Base-by-base conservation (phyloP, 208 protist species). In the Wallacemonas collosoma region DNA sequence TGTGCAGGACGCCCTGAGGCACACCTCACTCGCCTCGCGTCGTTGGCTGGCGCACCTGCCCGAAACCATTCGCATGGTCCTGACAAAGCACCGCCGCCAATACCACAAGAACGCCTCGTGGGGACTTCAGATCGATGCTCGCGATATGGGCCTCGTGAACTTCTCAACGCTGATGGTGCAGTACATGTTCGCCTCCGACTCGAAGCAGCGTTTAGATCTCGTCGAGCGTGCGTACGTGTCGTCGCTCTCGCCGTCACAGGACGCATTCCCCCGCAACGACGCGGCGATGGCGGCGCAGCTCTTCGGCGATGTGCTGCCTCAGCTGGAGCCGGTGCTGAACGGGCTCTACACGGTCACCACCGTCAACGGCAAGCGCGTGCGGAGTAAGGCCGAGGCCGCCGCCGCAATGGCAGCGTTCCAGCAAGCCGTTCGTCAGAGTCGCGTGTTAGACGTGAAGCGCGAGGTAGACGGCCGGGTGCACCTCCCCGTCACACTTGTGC, bases 111-210 rank as follows among this genome's bases (percentile, higher is more conserved):
- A 17, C 44, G 43, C 73, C 50, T 80, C 76, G 14, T 88, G 83
- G 83, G 79, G 79, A 0, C 45, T 88, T 56, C 67, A 75, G 48
- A 58, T 88, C 2, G 69, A 82, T 44, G 76, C 68, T 1, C 47
- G 47, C 4, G 80, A 81, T 69, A 82, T 88, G 83, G 73, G 68
- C 4, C 73, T 88, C 5, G 44, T 78, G 3, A 88, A 85, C 73
- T 78, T 88, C n/a, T 68, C 75, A 3, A 41, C 47, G 1, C 57
- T 87, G 8, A 48, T 82, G 64, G 45, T 54, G 53, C 57, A 75
- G 71, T 82, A 82, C 68, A 71, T 79, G 80, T 38, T 54, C n/a
- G 15, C 7, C 38, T 48, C 72, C 15, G 39, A 47, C 50, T 48
- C 57, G 15, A 12, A 68, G 17, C 65, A 63, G 56, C 66, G 45